Percentiles rank a stretch among this genome's conserved stretches.
These are phyloP conservation scores for Sclerotinia minor DNA, from an alignment of 2,329 filamentous ascomycete species.

Conservation along the genomic window DNA sequence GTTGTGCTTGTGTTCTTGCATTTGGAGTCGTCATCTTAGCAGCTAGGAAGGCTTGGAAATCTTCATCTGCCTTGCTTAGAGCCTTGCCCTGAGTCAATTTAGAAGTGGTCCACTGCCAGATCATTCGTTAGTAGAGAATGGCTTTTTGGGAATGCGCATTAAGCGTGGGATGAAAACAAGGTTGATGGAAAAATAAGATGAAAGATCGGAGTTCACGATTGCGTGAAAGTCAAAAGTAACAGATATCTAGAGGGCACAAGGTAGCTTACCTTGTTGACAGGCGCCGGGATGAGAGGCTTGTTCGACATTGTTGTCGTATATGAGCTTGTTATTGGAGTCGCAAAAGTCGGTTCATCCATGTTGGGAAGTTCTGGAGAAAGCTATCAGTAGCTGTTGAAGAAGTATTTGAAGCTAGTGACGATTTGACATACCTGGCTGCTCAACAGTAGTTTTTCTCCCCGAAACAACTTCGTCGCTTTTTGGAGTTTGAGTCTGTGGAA, in stretches of 20 bases:
- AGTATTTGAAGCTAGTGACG: neutral
- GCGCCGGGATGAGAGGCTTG: slow-evolving; percentile 17
- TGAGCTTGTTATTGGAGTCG: neutral
- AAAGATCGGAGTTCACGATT: neutral
- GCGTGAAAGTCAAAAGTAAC: neutral
- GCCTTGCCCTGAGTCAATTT: slow-evolving; percentile 6
- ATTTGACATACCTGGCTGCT: neutral
- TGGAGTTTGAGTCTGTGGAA: neutral
- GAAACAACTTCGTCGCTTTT: neutral
- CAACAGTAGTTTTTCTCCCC: neutral
- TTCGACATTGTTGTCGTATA: slow-evolving; percentile 14
- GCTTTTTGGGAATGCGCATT: neutral
- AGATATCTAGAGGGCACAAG: neutral
- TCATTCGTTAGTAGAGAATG: neutral
- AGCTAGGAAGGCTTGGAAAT: slow-evolving; percentile 18
- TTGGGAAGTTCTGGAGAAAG: neutral
- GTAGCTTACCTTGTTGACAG: slow-evolving; percentile 12
- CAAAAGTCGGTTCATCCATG: neutral
- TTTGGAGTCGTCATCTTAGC: neutral
- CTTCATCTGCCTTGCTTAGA: slow-evolving; percentile 23
- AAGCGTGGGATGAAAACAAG: neutral
- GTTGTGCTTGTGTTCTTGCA: neutral
- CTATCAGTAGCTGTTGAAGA: neutral
- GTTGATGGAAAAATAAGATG: neutral
- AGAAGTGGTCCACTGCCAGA: slow-evolving; percentile 16